phyloP scores from a whole-genome alignment of 2,329 filamentous ascomycete species.

The Bretziella fagacearum region DNA sequence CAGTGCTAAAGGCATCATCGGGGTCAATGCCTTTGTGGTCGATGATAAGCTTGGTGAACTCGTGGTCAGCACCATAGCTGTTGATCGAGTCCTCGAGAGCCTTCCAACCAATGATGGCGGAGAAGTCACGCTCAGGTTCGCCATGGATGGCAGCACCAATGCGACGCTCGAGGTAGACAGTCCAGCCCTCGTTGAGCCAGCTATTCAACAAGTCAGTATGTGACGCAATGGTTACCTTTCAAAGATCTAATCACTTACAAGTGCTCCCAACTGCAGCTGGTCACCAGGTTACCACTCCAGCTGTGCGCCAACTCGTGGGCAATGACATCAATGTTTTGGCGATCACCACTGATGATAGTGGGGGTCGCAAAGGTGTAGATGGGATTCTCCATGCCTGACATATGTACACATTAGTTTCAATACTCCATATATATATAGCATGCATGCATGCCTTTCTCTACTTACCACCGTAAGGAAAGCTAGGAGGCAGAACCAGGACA shows the following conservation, averaged over 20 bases:
- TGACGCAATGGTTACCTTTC: neutral
- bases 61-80: slow-evolving; percentile 64
- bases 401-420: slow-evolving; percentile 17
- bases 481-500: slow-evolving; percentile 73
- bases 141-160: slow-evolving; percentile 65
- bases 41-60: slow-evolving; percentile 82
- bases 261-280: slow-evolving; percentile 66
- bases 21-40: slow-evolving; percentile 82
- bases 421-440: no score
- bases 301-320: slow-evolving; percentile 64
- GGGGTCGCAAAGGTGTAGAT: slow-evolving; percentile 92
- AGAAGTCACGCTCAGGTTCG: slow-evolving; percentile 77
- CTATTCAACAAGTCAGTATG: slow-evolving; percentile 20
- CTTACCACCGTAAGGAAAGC: slow-evolving; percentile 71
- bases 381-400: slow-evolving; percentile 66
- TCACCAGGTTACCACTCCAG: slow-evolving; percentile 81
- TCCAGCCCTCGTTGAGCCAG: slow-evolving; percentile 73
- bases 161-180: slow-evolving; percentile 79
- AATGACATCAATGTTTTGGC: slow-evolving; percentile 89
- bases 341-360: slow-evolving; percentile 78
- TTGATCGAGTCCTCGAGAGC: slow-evolving; percentile 65
- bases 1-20: slow-evolving; percentile 81
- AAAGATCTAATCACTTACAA: slow-evolving; percentile 32
- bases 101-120: slow-evolving; percentile 92
- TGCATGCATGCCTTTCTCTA: slow-evolving; percentile 13